phyloP scores from a whole-genome alignment of 495 filamentous ascomycete species.

The Sporormia fimetaria region DNA sequence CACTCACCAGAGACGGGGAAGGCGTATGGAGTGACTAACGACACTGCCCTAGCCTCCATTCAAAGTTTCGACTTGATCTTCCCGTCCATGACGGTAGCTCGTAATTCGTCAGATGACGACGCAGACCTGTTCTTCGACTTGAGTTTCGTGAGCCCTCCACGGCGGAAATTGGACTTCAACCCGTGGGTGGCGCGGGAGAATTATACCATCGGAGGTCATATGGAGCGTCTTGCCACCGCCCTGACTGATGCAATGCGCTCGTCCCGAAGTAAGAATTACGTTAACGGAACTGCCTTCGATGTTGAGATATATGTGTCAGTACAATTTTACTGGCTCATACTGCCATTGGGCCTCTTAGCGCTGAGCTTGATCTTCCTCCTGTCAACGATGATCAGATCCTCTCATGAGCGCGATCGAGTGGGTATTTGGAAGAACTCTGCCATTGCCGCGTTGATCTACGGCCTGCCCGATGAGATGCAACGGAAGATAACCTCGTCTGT shows the following conservation, averaged over 20 bases:
- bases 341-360: constrained; percentile 13
- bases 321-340: constrained; percentile 16
- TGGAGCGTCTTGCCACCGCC: constrained; percentile 10
- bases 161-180: constrained; percentile 5
- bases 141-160: neutral
- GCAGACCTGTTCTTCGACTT: neutral
- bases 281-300: constrained; percentile 9
- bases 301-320: constrained; percentile 10
- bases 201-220: constrained; percentile 7
- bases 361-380: constrained; percentile 18
- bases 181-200: constrained; percentile 12
- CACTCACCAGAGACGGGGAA: neutral
- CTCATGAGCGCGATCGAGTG: constrained; percentile 11
- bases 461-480: constrained; percentile 19
- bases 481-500: constrained; percentile 16
- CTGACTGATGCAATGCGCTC: constrained; percentile 19
- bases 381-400: constrained; percentile 14
- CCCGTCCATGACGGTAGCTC: constrained; percentile 1
- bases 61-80: constrained; percentile 2
- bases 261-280: neutral
- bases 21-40: constrained; percentile 1
- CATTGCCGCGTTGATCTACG: constrained; percentile 18
- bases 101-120: neutral
- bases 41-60: constrained; percentile 1
- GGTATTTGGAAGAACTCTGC: constrained; percentile 25